Evolutionary conservation across 768 basidiomycete genomes (phyloP).

Genomic region (Lactifluus piperatus): DNA sequence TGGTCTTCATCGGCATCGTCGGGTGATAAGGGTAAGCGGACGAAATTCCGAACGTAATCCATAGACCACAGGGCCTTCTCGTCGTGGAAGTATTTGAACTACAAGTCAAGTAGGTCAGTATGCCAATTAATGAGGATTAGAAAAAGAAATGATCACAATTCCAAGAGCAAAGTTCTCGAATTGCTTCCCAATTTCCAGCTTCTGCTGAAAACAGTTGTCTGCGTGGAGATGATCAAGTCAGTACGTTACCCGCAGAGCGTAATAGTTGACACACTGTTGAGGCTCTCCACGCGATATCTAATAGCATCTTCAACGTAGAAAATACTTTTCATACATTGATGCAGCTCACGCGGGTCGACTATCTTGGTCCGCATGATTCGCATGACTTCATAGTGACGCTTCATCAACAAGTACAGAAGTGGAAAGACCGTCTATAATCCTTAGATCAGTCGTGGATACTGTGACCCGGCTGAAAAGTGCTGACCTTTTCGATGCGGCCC

Average conservation of each 20-base stretch:
- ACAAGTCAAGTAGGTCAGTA: not conserved
- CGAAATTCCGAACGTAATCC: not conserved
- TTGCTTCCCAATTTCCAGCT: slow-evolving; percentile 16
- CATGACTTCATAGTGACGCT: slow-evolving; percentile 21
- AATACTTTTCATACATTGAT: not conserved
- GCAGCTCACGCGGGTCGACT: slow-evolving; percentile 2
- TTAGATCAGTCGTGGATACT: not conserved
- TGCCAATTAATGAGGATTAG: not conserved
- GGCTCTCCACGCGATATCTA: not conserved
- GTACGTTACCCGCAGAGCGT: too few relatives aligned
- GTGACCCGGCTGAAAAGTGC: not conserved
- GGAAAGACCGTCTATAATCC: slow-evolving; percentile 11
- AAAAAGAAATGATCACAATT: slow-evolving; percentile 13
- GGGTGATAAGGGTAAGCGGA: not conserved
- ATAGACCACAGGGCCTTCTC: not conserved
- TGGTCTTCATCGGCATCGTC: slow-evolving; percentile 5
- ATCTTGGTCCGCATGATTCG: slow-evolving; percentile 3
- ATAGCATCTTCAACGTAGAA: not conserved
- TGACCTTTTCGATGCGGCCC: slow-evolving; percentile 26
- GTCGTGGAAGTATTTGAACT: slow-evolving; percentile 9
- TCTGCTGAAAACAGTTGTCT: slow-evolving; percentile 22
- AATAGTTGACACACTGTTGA: not conserved
- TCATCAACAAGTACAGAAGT: slow-evolving; percentile 14
- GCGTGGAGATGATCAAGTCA: not conserved
- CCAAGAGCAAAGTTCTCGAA: slow-evolving; percentile 22